These are phyloP conservation scores for Drechslerella stenobrocha DNA, from an alignment of 2,329 filamentous ascomycete species.

Conservation along the genomic window DNA sequence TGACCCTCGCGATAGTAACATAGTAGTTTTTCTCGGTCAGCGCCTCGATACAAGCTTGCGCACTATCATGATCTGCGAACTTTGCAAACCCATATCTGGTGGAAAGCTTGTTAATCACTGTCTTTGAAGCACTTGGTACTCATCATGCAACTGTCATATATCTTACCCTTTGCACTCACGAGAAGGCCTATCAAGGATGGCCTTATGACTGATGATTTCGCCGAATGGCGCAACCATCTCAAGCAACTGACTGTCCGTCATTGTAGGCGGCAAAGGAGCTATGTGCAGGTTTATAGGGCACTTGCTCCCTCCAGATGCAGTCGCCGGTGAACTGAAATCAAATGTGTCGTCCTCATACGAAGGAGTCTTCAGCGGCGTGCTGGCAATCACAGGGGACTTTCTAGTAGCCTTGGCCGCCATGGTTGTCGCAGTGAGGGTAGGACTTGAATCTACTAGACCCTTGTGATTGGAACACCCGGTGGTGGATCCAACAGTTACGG, in stretches of 20 bases:
- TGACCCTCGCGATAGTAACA: conserved; percentile 90
- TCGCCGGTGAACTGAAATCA: conserved; percentile 11
- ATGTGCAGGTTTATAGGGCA: conserved; percentile 99
- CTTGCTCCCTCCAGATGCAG: conserved; percentile 54
- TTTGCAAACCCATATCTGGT: conserved; percentile 94
- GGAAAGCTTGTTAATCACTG: conserved; percentile 19
- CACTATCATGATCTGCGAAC: conserved; percentile 82
- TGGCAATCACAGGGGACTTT: conserved; percentile 38
- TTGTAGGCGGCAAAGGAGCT: conserved; percentile 90
- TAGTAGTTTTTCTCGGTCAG: conserved; percentile 95
- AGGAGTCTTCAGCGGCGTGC: conserved; percentile 15
- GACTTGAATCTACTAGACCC: conserved; percentile 18
- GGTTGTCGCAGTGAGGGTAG: conserved; percentile 14
- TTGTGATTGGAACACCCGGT: conserved; percentile 27
- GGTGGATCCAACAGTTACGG: conserved; percentile 25
- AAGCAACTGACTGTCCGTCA: conserved; percentile 84
- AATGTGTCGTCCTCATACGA: conserved; percentile 7
- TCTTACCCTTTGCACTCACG: conserved; percentile 94
- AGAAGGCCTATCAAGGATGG: conserved; percentile 92
- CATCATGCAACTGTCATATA: conserved; percentile 37
- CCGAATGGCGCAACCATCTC: conserved; percentile 85
- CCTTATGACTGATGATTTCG: conserved; percentile 93
- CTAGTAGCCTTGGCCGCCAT: conserved; percentile 12
- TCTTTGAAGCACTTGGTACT: neutral
- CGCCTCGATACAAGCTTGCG: conserved; percentile 92